Evolutionary conservation across 192 early-diverging fungal genomes (phyloP).

Genomic region (Haplosporangium gracile): DNA sequence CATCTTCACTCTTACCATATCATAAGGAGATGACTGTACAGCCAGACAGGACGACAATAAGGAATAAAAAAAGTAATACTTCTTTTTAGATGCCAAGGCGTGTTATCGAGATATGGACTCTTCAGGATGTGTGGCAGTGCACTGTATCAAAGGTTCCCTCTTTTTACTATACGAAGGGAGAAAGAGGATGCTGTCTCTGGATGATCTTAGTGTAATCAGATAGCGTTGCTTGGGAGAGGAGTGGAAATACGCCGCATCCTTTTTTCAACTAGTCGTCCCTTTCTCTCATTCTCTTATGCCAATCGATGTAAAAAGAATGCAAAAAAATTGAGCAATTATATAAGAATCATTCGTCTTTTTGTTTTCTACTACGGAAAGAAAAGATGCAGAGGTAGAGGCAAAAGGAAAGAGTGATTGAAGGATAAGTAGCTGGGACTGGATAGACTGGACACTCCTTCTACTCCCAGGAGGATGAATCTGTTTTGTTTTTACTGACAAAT

Average conservation of each 20-base stretch:
- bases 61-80: neutral
- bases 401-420: neutral
- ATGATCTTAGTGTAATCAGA: neutral
- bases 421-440: neutral
- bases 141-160: neutral
- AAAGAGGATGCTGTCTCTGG: neutral
- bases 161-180: neutral
- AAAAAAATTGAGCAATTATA: neutral
- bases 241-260: no score
- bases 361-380: neutral
- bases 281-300: neutral
- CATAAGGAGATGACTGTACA: neutral
- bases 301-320: neutral
- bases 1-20: neutral
- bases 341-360: neutral
- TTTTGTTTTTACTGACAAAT: neutral
- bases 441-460: no score
- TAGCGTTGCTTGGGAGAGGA: no score
- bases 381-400: neutral
- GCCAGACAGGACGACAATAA: neutral
- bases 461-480: no score
- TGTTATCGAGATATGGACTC: neutral
- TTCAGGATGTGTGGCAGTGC: neutral
- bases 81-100: neutral
- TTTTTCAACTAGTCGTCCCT: neutral